Evolutionary conservation across 768 basidiomycete species (phyloP), one percentile per base, ranked within the genome.

Genomic region (Kondoa malvinella): DNA sequence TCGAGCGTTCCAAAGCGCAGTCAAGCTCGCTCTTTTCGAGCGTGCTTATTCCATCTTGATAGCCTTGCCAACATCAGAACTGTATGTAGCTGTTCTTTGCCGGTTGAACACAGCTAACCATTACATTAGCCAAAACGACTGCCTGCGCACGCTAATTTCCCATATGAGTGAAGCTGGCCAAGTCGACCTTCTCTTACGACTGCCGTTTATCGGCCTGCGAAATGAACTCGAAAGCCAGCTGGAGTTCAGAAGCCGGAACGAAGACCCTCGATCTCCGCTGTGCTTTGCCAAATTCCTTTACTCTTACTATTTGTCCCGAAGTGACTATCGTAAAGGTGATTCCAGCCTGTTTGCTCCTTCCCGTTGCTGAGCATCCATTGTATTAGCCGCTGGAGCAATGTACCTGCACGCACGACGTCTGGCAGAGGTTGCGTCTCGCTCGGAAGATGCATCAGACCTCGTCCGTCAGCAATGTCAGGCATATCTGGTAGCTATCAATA

Each of bases 261-360:
- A 86, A 21, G 89, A 99, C 78, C 91, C 94, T 62, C 83, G 88
- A 57, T 78, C 85, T 50, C 83, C 81, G 40, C 92, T 92, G 0
- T 86, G 84, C 74, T 97, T 94, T 79, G 86, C 90, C 34, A 83
- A 85, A 73, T 89, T 97, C 66, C 78, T 97, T n/a, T 94, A 95
- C 77, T 86, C 89, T 60, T 97, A 91, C 91, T 87, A 91, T 76
- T 83, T 87, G 72, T 81, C 83, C 67, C 81, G 88, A 76, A 88
- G 88, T 30, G 91, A 96, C 76, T 91, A 92, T 78, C 84, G 90
- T 64, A 90, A 84, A 76, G 95, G 94, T 92, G 76, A 77, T 25
- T 12, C 17, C 26, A 66, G 8, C n/a, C 27, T 50, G 14, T 21
- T n/a, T 50, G 1, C 1, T 57, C 4, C 34, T 17, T 56, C 50